A percentile compares a stretch with the other conserved stretches of the same genome.
Conservation (phyloP, 192 early-diverging fungal species). For the Backusella tuberculispora region DNA sequence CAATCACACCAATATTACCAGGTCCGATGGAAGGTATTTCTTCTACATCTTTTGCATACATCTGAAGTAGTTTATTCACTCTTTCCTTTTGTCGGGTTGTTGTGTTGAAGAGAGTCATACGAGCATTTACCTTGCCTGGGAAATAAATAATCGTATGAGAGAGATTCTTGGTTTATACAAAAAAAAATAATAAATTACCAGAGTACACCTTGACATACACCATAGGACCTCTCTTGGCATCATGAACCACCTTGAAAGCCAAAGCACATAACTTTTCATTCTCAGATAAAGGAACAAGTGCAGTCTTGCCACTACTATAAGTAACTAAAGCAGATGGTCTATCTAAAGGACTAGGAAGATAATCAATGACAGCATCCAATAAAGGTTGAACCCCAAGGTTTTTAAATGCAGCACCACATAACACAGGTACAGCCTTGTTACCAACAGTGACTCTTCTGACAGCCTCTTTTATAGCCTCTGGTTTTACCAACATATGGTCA, state of each 20-base stretch:
- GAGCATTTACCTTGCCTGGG: constrained; percentile 63
- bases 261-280: constrained; percentile 77
- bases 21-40: constrained; percentile 71
- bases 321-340: constrained; percentile 63
- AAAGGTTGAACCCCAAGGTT: constrained; percentile 94
- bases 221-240: constrained; percentile 83
- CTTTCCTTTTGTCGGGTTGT: constrained; percentile 73
- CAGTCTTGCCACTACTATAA: constrained; percentile 43
- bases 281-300: constrained; percentile 49
- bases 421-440: constrained; percentile 77
- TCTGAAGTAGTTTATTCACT: constrained; percentile 81
- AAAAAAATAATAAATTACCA: constrained; percentile 56
- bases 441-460: constrained; percentile 73
- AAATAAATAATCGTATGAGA: not conserved
- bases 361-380: constrained; percentile 86
- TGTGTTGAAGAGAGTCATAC: constrained; percentile 70
- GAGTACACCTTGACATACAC: constrained; percentile 92
- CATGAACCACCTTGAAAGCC: constrained; percentile 93
- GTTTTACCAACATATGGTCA: constrained; percentile 71
- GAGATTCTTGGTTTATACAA: too few relatives aligned
- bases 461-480: constrained; percentile 62
- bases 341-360: constrained; percentile 83
- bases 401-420: constrained; percentile 86
- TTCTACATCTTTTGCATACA: constrained; percentile 91
- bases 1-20: constrained; percentile 87